A percentile compares a stretch with the other conserved stretches of the same genome.
Conservation (phyloP, 2,329 filamentous ascomycete genomes). For the Davidsoniella australis region DNA sequence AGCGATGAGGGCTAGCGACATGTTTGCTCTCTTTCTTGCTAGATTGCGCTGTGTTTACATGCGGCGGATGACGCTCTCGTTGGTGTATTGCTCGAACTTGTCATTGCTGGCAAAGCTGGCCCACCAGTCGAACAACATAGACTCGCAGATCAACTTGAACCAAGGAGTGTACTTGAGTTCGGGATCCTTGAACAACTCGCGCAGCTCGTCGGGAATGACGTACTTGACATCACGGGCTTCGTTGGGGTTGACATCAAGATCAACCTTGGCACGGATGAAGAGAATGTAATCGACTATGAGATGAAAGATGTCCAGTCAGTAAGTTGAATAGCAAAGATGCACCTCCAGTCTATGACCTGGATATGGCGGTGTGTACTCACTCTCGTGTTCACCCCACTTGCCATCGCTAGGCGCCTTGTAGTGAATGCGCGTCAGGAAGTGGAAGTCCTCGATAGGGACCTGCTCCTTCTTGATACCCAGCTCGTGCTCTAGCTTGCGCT, state of each 20-base stretch:
- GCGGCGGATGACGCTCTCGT: constrained; percentile 72
- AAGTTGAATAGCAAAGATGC: not conserved
- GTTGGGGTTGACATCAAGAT: constrained; percentile 66
- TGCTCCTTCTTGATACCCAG: constrained; percentile 78
- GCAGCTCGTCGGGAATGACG: constrained; percentile 66
- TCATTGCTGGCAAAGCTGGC: constrained; percentile 55
- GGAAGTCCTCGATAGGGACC: constrained; percentile 80
- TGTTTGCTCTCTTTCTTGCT: too few species aligned
- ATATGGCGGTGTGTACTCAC: constrained; percentile 33
- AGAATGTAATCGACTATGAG: constrained; percentile 84
- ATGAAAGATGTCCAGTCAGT: not conserved
- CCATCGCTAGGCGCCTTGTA: constrained; percentile 95
- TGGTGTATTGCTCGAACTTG: constrained; percentile 60
- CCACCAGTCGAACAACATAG: constrained; percentile 98
- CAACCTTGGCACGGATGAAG: constrained; percentile 89
- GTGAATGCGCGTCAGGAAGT: constrained; percentile 90
- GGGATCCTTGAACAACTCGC: constrained; percentile 68
- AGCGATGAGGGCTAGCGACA: too few species aligned
- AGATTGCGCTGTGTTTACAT: not conserved
- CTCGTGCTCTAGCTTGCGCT: constrained; percentile 87
- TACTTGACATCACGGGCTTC: constrained; percentile 78
- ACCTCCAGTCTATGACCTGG: not conserved
- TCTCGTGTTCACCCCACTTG: constrained; percentile 98
- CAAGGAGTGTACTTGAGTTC: constrained; percentile 82
- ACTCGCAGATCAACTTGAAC: constrained; percentile 98